Evolutionary conservation across 192 early-diverging fungal species (phyloP).

Genomic region (Diversispora epigaea): DNA sequence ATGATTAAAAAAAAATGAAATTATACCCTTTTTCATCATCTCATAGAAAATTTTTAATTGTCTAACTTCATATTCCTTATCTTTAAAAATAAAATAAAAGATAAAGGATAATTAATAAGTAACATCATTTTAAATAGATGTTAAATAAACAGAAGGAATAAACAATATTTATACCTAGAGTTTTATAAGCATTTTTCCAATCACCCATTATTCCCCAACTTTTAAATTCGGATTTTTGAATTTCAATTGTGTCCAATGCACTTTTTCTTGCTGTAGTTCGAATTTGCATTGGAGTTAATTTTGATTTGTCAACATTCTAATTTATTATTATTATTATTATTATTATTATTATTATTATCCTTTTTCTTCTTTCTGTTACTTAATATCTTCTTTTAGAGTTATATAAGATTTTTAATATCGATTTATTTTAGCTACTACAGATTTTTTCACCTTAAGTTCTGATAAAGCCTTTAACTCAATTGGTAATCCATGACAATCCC

Average conservation of each 20-base stretch:
- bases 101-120: not conserved
- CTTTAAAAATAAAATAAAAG: constrained; percentile 33
- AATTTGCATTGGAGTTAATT: constrained; percentile 49
- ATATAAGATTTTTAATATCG: no score
- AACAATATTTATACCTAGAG: constrained; percentile 42
- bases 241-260: constrained; percentile 58
- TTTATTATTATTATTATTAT: not conserved
- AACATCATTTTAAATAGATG: not conserved
- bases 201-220: constrained; percentile 77
- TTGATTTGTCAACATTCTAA: constrained; percentile 30
- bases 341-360: no score
- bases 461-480: constrained; percentile 78
- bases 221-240: constrained; percentile 58
- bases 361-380: no score
- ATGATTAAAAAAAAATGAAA: not conserved
- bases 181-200: constrained; percentile 68
- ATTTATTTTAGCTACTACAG: no score
- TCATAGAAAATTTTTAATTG: constrained; percentile 70
- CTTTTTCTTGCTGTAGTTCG: constrained; percentile 56
- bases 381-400: no score
- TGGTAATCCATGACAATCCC: constrained; percentile 79
- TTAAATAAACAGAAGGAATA: not conserved
- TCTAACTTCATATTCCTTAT: constrained; percentile 70
- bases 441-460: constrained; percentile 56
- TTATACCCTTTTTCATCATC: constrained; percentile 66